Base-by-base conservation (phyloP, 164 flowering plant genomes). In the Euptelea pleiosperma region DNA sequence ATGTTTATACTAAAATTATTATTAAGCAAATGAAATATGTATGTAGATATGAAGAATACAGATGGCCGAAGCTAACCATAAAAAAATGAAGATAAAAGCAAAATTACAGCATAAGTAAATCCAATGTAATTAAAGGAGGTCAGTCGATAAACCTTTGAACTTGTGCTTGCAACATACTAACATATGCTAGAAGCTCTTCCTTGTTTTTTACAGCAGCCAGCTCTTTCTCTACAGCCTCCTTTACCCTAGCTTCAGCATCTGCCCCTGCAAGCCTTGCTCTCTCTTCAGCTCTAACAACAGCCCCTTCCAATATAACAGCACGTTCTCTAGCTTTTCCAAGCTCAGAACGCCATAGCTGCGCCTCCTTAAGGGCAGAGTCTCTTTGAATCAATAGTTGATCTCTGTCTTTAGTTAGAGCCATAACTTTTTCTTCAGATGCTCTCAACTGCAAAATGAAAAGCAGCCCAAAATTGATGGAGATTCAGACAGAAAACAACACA, bases 291-390 rank as follows among this genome's bases (percentile, higher is more conserved):
- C 97, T 80, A 37, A 85, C 79, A 57, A 82, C 87, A 62, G 88
- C 91, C 65, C 76, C 99, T 75, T 94, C 96, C 63, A 94, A 65
- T 69, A 85, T 91, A 42, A 94, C 84, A 59, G 40, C 86, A 55
- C 78, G 91, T 26, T 91, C 99, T 70, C 93, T 82, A 66, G 99
- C 96, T 80, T 94, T 94, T 58, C 76, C 97, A 66, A 94, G 92
- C 79, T 94, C 99, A 64, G 89, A 74, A 45, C 99, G 96, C 99
- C 97, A 94, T 55, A 91, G 50, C 53, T 86, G 91, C 60, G 93
- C 91, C 69, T 91, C 97, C 62, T 79, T 86, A 66, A 71, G 10
- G 37, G 93, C 88, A 31, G 93, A 79, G 54, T 94, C 95, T 73
- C 89, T 81, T 73, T 91, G 91, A 73, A 79, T 84, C 16, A 77